phyloP scores from a whole-genome alignment of 1,139 yeast species.

The Casaregolazyma lundiana region DNA sequence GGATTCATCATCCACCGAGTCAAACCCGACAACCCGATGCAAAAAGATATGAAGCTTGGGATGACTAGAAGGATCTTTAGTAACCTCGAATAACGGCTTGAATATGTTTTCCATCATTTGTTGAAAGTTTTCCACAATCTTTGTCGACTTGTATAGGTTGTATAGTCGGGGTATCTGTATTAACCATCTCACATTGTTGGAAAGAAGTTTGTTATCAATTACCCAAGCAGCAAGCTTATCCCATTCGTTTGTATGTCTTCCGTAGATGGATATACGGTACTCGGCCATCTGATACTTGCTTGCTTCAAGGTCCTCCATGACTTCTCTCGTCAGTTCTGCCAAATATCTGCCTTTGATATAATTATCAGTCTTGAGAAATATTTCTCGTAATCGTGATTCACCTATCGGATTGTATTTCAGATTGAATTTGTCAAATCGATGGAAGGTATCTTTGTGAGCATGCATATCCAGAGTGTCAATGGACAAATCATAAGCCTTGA shows the following conservation, averaged over 20 bases:
- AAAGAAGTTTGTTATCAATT: constrained; percentile 81
- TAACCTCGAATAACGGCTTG: constrained; percentile 88
- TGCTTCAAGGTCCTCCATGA: constrained; percentile 83
- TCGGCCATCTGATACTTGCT: constrained; percentile 97
- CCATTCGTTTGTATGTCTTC: constrained; percentile 89
- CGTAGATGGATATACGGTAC: constrained; percentile 90
- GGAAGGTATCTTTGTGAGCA: constrained; percentile 97
- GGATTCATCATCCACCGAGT: constrained; percentile 97
- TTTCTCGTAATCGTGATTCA: constrained; percentile 92
- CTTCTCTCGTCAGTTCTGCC: constrained; percentile 92
- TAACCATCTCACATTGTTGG: constrained; percentile 96
- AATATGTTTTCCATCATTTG: constrained; percentile 76
- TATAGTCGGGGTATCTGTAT: constrained; percentile 92
- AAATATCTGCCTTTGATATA: constrained; percentile 81
- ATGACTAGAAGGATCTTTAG: constrained; percentile 74
- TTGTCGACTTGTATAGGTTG: constrained; percentile 77
- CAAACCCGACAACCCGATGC: constrained; percentile 95
- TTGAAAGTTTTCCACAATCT: constrained; percentile 64
- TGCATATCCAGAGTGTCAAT: constrained; percentile 99
- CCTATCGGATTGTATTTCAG: constrained; percentile 97
- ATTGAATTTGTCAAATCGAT: constrained; percentile 95
- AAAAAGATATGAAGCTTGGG: constrained; percentile 85
- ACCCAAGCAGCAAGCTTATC: constrained; percentile 94
- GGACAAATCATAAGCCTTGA: constrained; percentile 90
- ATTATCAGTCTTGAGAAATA: constrained; percentile 92